Conservation (phyloP, 176 grass and related monocot genomes). For the Otatea glauca region DNA sequence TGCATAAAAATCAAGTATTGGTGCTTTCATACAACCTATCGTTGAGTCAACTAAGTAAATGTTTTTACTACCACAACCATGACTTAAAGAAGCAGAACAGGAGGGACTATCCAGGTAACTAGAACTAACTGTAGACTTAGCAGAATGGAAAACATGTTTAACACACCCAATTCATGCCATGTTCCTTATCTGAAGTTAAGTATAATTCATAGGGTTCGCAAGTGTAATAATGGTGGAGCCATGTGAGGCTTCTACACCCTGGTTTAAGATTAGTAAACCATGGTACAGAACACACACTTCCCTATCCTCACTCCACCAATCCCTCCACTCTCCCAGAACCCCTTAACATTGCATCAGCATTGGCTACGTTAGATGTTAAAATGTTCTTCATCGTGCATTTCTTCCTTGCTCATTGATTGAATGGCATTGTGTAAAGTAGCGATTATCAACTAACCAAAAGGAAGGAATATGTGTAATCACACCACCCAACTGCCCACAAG, state of each 20-base stretch:
- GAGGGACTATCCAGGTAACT: neutral
- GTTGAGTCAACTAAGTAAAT: neutral
- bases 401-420: neutral
- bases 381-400: constrained; percentile 6
- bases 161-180: neutral
- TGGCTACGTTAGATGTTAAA: neutral
- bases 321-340: neutral
- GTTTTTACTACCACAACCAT: neutral
- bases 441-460: constrained; percentile 8
- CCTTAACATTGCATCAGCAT: neutral
- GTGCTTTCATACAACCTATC: neutral
- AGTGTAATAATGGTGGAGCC: neutral
- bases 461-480: constrained; percentile 9
- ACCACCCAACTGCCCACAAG: constrained; percentile 12
- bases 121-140: neutral
- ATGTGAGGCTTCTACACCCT: neutral
- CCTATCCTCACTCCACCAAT: neutral
- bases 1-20: neutral
- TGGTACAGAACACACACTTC: neutral
- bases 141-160: neutral
- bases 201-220: neutral
- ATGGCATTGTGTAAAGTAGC: neutral
- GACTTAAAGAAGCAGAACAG: neutral
- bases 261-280: neutral
- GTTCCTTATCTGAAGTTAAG: neutral